These are phyloP conservation scores for Talaromyces sp. DNA, from an alignment of 2,329 filamentous ascomycete species.

Conservation along the genomic window DNA sequence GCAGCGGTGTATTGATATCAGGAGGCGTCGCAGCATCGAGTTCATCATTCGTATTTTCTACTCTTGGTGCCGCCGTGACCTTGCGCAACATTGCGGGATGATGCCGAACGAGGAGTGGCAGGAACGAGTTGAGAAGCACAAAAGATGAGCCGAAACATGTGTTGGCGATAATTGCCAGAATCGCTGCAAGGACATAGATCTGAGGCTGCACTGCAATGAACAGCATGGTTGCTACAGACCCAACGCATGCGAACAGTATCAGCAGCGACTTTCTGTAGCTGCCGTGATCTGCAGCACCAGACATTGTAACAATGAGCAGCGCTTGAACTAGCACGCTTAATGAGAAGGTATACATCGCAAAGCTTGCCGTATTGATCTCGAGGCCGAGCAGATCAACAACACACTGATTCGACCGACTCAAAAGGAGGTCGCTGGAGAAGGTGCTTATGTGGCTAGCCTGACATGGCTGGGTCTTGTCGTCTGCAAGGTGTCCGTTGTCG, in stretches of 20 bases:
- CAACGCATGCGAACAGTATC: conserved; percentile 77
- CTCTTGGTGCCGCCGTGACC: background rate
- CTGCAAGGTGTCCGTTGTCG: conserved; percentile 83
- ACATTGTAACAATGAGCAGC: conserved; percentile 91
- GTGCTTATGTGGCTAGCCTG: conserved; percentile 17
- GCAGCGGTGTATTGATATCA: conserved; percentile 31
- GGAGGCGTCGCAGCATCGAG: conserved; percentile 22
- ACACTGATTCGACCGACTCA: conserved; percentile 61
- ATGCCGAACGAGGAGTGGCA: conserved; percentile 85
- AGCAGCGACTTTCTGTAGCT: conserved; percentile 86
- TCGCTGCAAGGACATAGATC: conserved; percentile 74
- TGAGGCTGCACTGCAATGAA: conserved; percentile 76
- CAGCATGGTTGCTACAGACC: conserved; percentile 79
- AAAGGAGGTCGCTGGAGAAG: conserved; percentile 1
- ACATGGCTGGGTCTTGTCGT: conserved; percentile 58
- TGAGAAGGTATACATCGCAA: conserved; percentile 98
- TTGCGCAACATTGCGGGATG: conserved; percentile 60
- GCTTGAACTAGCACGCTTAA: conserved; percentile 87
- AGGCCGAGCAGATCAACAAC: conserved; percentile 77
- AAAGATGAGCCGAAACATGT: conserved; percentile 94
- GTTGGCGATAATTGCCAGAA: conserved; percentile 87
- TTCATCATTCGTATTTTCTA: conserved; percentile 10
- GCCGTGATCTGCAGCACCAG: conserved; percentile 91
- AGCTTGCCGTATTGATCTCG: conserved; percentile 92
- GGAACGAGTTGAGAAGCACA: conserved; percentile 90